These are phyloP conservation scores for Lyophyllum shimeji DNA, from an alignment of 768 basidiomycete genomes.

Conservation along the genomic window DNA sequence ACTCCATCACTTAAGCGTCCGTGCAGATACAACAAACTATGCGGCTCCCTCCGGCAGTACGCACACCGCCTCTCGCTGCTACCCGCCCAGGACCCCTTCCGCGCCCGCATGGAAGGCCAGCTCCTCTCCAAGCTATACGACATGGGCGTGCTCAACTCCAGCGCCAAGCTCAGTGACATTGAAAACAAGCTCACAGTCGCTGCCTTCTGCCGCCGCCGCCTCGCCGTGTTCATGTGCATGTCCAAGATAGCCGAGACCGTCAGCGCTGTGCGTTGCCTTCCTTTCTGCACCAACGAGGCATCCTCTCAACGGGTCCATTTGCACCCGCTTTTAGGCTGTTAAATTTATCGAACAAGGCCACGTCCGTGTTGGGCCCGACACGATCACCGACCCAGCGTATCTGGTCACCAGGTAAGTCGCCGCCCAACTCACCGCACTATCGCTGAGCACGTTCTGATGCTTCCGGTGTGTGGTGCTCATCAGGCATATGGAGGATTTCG, in stretches of 20 bases:
- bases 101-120: slow-evolving; percentile 79
- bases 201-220: slow-evolving; percentile 86
- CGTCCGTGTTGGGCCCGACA: slow-evolving; percentile 94
- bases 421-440: not conserved
- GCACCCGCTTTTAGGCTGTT: slow-evolving; percentile 65
- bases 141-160: slow-evolving; percentile 86
- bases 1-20: not conserved
- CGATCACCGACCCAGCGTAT: slow-evolving; percentile 94
- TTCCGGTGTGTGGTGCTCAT: not conserved
- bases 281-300: not conserved
- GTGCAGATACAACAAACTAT: slow-evolving; percentile 88
- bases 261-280: slow-evolving; percentile 66
- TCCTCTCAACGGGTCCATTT: slow-evolving; percentile 2
- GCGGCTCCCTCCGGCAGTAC: slow-evolving; percentile 80
- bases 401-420: slow-evolving; percentile 77
- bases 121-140: slow-evolving; percentile 96
- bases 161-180: slow-evolving; percentile 89
- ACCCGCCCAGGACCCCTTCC: slow-evolving; percentile 86
- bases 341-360: slow-evolving; percentile 99
- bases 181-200: slow-evolving; percentile 97
- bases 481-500: slow-evolving; percentile 98
- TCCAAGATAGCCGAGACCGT: slow-evolving; percentile 96
- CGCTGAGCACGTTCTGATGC: slow-evolving; percentile 5
- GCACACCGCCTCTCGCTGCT: slow-evolving; percentile 87
- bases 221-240: slow-evolving; percentile 91